phyloP scores from a whole-genome alignment of 2,329 filamentous ascomycete genomes.

The Penicillium sp. region DNA sequence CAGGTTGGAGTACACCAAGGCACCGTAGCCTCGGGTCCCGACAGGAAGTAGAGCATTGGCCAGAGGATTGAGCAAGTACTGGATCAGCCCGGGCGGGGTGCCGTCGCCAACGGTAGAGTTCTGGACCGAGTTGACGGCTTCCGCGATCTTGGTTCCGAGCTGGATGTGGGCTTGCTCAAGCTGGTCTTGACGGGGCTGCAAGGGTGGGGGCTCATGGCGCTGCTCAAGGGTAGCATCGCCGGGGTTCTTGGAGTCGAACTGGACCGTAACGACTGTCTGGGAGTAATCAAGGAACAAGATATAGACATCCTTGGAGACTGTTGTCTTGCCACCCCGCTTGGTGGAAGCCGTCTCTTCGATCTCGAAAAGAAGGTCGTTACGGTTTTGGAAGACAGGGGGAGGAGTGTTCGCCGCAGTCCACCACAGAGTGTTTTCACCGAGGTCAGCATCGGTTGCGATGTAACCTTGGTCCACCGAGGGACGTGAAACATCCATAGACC shows the following conservation, averaged over 20 bases:
- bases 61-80: slow-evolving; percentile 74
- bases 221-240: slow-evolving; percentile 77
- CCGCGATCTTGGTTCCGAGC: slow-evolving; percentile 77
- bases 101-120: slow-evolving; percentile 83
- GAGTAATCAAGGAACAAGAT: slow-evolving; percentile 96
- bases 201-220: slow-evolving; percentile 80
- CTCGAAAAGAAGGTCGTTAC: slow-evolving; percentile 81
- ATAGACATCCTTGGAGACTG: slow-evolving; percentile 77
- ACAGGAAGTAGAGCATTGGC: slow-evolving; percentile 76
- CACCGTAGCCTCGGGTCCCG: slow-evolving; percentile 86
- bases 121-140: slow-evolving; percentile 70
- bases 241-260: slow-evolving; percentile 74
- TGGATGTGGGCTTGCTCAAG: slow-evolving; percentile 82
- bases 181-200: slow-evolving; percentile 83
- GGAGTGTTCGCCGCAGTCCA: slow-evolving; percentile 80
- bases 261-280: slow-evolving; percentile 82
- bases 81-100: slow-evolving; percentile 73
- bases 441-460: slow-evolving; percentile 84
- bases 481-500: slow-evolving; percentile 74
- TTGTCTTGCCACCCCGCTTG: slow-evolving; percentile 69
- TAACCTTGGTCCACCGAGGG: slow-evolving; percentile 77
- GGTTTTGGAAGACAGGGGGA: slow-evolving; percentile 78
- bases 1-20: slow-evolving; percentile 89
- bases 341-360: slow-evolving; percentile 73
- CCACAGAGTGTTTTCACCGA: slow-evolving; percentile 75